Base-by-base conservation (phyloP, 768 basidiomycete species). In the Boletus rex-veris region DNA sequence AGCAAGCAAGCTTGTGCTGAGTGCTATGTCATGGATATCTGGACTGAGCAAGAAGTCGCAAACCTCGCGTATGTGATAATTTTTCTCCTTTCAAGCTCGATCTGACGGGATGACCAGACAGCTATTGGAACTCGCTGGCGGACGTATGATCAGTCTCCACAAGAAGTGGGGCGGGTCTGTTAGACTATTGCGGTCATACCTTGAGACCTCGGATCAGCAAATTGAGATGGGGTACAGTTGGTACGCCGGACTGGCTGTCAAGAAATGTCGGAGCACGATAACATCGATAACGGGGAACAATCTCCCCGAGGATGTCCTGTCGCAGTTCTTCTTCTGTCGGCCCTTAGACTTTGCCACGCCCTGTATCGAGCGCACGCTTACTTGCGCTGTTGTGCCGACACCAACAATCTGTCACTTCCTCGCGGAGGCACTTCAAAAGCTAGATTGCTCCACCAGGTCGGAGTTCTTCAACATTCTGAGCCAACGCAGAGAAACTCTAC, bases 21-120 rank as follows among this genome's bases (percentile, higher is more conserved):
- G 7, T 16, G 39, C 15, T 52, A 42, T 7, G 31, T 52, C 1
- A 55, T 52, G 55, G 30, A 53, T 16, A 26, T 56, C 24, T 57
- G 52, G 52, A 30, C 37, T 2, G 21, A 40, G 15, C 1, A 46
- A 3, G 57, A 54, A n/a, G 12, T 54, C 11, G 9, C 0, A 16
- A 9, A 38, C 1, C 53, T 47, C 3, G 26, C 19, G 48, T 54
- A 14, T 14, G 37, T 38, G 2, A 38, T 8, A 18, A 14, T 16
- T n/a, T 38, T 8, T 38, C n/a, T 14, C 4, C n/a, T 16, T 38
- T 14, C 16, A 3, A 4, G 33, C 15, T 10, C 5, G 1, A 40
- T 8, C 10, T 48, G 42, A 56, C 7, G 21, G 49, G 5, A 21
- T 19, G 8, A 28, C 9, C 8, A 45, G 47, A 9, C 8, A 8